These are phyloP conservation scores for Scutellaria minor DNA, from an alignment of 257 asterid species.

Conservation along the genomic window DNA sequence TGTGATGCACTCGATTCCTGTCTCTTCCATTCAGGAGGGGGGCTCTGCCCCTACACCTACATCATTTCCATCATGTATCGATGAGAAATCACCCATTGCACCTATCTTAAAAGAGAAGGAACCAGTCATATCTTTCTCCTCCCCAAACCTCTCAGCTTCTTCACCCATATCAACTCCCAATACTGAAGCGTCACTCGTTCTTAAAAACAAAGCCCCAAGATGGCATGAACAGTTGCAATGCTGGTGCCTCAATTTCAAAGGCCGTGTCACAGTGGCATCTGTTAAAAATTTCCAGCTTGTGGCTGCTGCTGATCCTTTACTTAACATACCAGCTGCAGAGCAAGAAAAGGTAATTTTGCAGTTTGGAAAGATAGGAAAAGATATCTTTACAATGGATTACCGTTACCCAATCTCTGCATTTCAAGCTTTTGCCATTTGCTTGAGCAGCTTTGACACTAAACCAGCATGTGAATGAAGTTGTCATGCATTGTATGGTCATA, in stretches of 20 bases:
- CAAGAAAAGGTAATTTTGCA: constrained; percentile 87
- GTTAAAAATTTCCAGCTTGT: constrained; percentile 93
- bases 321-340: constrained; percentile 63
- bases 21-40: constrained; percentile 80
- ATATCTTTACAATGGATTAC: constrained; percentile 93
- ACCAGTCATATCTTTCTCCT: constrained; percentile 35
- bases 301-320: constrained; percentile 70
- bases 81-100: constrained; percentile 44
- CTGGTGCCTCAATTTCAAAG: constrained; percentile 94
- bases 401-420: constrained; percentile 89
- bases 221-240: constrained; percentile 97
- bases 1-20: constrained; percentile 72
- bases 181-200: constrained; percentile 56
- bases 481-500: not conserved
- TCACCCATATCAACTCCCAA: constrained; percentile 21
- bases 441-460: constrained; percentile 97
- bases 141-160: constrained; percentile 35
- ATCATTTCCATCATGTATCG: constrained; percentile 52
- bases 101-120: constrained; percentile 44
- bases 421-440: constrained; percentile 94
- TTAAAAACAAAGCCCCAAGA: constrained; percentile 84
- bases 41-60: constrained; percentile 87
- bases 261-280: constrained; percentile 95
- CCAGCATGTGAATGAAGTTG: constrained; percentile 86
- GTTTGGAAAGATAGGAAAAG: constrained; percentile 94